Evolutionary conservation across 805 yeast species (phyloP), one percentile per base, ranked within the genome.

Genomic region (Kodamaea hsintzibuensis): DNA sequence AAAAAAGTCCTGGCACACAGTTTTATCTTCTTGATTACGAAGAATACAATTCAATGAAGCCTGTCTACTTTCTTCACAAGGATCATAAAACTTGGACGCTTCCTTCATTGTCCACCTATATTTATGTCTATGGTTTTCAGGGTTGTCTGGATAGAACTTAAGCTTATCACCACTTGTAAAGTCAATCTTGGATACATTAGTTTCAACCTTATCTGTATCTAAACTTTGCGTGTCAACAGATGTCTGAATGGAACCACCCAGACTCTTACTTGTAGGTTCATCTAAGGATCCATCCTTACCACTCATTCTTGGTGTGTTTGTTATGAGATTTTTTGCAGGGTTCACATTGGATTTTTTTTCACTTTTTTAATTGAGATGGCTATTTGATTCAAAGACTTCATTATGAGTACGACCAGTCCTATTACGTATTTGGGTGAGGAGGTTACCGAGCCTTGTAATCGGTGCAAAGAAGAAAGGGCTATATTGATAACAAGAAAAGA

Each of bases 31-130:
- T 82, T 90, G 76, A 65, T 92, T 89, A 49, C 88, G 70, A 61
- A 90, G 93, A 68, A 93, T 75, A 63, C 99, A 93, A 59, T 82
- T 82, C 59, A 91, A 76, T 44, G 96, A 89, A 84, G 96, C 93
- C 66, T 84, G 85, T 8, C 97, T 80, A 38, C 95, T 85, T 64
- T 91, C 95, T 47, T 85, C 88, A 70, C 99, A 93, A 0, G 99
- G 99, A 66, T 93, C 98, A 64, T 88, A 93, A 69, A 79, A 95
- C 66, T 88, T 83, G 6, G 96, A 86, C 2, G 96, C 87, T 35
- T 82, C 92, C 63, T 93, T 92, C 68, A 82, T 72, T 0, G 84
- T 77, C 77, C 91, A 91, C 54, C 83, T 76, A 57, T 81, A 81
- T 63, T 84, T 85, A 66, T 89, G 92, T 22, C 82, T 72, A 50